phyloP scores from a whole-genome alignment of 345 rosid genomes.

The Clausena lansium region DNA sequence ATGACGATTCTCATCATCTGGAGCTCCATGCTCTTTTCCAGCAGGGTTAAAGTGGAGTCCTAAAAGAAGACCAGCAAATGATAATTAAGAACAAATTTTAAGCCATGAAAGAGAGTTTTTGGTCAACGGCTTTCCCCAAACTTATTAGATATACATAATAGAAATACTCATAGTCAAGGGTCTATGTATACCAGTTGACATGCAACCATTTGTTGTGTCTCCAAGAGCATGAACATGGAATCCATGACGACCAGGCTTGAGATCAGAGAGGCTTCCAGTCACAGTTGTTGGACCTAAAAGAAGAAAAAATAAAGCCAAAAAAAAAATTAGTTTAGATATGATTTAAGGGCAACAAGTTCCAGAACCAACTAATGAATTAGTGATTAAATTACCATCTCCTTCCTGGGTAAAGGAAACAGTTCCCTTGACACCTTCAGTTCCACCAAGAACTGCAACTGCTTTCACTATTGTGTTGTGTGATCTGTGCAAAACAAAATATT shows the following conservation, averaged over 20 bases:
- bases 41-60: slow-evolving; percentile 92
- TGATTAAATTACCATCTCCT: slow-evolving; percentile 80
- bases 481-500: slow-evolving; percentile 36
- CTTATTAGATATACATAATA: no score
- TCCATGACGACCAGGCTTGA: slow-evolving; percentile 76
- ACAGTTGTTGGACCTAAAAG: slow-evolving; percentile 70
- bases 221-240: slow-evolving; percentile 10
- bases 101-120: background rate
- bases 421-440: slow-evolving; percentile 78
- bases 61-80: slow-evolving; percentile 24
- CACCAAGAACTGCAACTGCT: slow-evolving; percentile 73
- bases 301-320: background rate
- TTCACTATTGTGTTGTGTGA: slow-evolving; percentile 84
- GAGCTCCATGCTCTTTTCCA: slow-evolving; percentile 87
- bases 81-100: background rate
- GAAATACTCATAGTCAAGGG: background rate
- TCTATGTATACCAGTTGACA: slow-evolving; percentile 87
- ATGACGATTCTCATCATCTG: slow-evolving; percentile 81
- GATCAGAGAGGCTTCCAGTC: slow-evolving; percentile 74
- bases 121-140: background rate
- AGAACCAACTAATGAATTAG: background rate
- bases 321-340: slow-evolving; percentile 1
- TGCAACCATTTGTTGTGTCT: slow-evolving; percentile 41
- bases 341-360: background rate
- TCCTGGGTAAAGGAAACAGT: slow-evolving; percentile 76